Conservation (phyloP, 495 filamentous ascomycete species). For the Lepidopterella palustris region DNA sequence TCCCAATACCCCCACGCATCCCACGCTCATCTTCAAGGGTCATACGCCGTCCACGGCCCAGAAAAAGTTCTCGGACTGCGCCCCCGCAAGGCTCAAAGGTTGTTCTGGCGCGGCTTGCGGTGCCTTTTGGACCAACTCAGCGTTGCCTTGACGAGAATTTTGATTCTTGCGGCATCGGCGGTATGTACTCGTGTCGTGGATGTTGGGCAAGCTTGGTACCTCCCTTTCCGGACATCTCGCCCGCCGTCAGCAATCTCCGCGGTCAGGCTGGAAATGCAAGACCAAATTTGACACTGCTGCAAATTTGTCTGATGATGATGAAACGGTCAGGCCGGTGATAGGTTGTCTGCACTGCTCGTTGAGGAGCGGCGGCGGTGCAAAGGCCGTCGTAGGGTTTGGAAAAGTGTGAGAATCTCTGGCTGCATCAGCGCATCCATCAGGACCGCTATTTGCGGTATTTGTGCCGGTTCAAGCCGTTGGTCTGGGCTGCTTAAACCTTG, state of each 20-base stretch:
- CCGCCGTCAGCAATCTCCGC: background rate
- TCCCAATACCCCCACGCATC: constrained; percentile 1
- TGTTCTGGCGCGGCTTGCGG: background rate
- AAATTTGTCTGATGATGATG: background rate
- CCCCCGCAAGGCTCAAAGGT: background rate
- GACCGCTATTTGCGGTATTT: background rate
- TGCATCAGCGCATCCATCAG: background rate
- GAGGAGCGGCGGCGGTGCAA: background rate
- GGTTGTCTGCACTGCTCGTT: background rate
- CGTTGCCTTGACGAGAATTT: background rate
- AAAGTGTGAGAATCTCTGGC: background rate
- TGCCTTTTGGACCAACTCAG: background rate
- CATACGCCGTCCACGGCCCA: background rate
- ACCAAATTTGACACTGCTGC: background rate
- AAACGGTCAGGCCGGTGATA: background rate
- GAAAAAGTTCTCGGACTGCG: background rate
- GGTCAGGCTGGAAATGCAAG: background rate
- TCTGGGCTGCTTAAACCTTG: constrained; percentile 2
- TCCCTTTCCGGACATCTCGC: background rate
- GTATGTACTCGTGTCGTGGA: background rate
- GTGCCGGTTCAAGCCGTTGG: constrained; percentile 1
- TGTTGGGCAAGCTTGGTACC: background rate
- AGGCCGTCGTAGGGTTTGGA: background rate
- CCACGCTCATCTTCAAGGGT: constrained; percentile 1
- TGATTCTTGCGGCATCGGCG: constrained; percentile 3